Evolutionary conservation across 768 basidiomycete genomes (phyloP), one percentile per base, ranked within the genome.

Genomic region (Naganishia kalamii): DNA sequence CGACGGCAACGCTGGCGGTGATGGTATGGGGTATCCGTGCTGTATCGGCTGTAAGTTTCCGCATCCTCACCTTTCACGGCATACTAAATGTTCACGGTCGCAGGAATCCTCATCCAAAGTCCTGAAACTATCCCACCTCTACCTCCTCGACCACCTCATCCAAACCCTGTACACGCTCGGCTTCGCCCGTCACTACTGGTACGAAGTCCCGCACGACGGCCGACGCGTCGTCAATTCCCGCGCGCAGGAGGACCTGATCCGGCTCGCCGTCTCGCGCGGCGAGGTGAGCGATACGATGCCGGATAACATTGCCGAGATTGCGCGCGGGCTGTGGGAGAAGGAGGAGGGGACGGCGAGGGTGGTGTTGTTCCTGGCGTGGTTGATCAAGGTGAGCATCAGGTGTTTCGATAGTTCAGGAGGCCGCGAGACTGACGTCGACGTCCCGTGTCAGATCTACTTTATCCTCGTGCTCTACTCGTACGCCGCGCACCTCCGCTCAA

Each of bases 121-220:
- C 3, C 83, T 93, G 21, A 88, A 90, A 70, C 90, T 96, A 77
- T 89, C 93, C 0, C 93, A 99, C 76, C 79, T 92, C 35, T 99
- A 91, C 81, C 85, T 88, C 65, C 84, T 89, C 64, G 96, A 99
- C 79, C 93, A 99, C 78, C 77, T 96, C 64, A 80, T 99, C 66
- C 88, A 87, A 17, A 92, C 93, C 0, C 80, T 87, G 0, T 97
- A 90, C 88, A 93, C 92, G n/a, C 82, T 88, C 44, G 89, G 89
- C 74, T 98, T 99, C 69, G 89, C 86, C 41, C 83, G 90, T 23
- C 80, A 83, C 52, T 76, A 77, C 43, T 99, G 93, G 94, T 99
- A 91, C 88, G 78, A 88, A 80, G 88, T 86, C 1, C 88, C 92
- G 0, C 96, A 99, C 74, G 92, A 99, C 71, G 96, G 96, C 5